Percentiles rank a stretch among this genome's conserved stretches.
These are phyloP conservation scores for Synchytrium microbalum DNA, from an alignment of 371 early-diverging fungal genomes.

Conservation along the genomic window DNA sequence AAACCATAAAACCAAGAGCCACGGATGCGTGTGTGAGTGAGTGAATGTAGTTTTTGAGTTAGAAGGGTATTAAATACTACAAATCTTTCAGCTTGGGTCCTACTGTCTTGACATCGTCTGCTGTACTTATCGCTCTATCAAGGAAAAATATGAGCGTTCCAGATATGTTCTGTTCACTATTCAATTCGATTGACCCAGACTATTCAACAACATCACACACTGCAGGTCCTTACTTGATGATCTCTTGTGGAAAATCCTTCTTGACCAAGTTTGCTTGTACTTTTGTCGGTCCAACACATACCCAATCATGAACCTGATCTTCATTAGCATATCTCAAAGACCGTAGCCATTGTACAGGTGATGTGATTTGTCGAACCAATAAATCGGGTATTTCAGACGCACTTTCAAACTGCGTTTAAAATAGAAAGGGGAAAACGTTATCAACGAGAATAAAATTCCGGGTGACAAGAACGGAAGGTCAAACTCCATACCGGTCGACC, in stretches of 20 bases:
- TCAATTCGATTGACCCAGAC: too few relatives aligned
- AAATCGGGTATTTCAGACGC: conserved; percentile 53
- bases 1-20: too few relatives aligned
- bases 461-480: not conserved
- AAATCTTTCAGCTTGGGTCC: not conserved
- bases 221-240: conserved; percentile 33
- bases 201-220: not conserved
- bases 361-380: conserved; percentile 69
- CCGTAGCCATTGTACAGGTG: conserved; percentile 84
- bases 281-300: conserved; percentile 78
- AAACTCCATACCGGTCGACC: conserved; percentile 64
- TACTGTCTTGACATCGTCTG: not conserved
- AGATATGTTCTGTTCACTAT: too few relatives aligned
- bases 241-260: conserved; percentile 80
- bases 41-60: too few relatives aligned
- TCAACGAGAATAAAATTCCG: not conserved
- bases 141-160: not conserved
- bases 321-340: conserved; percentile 69
- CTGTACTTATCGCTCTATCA: not conserved
- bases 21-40: too few relatives aligned
- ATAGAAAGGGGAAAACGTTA: not conserved
- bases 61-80: too few relatives aligned
- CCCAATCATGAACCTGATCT: conserved; percentile 71
- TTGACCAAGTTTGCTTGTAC: conserved; percentile 80
- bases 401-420: conserved; percentile 18